Conservation (phyloP, 2,329 filamentous ascomycete species). For the Colletotrichum siamense region DNA sequence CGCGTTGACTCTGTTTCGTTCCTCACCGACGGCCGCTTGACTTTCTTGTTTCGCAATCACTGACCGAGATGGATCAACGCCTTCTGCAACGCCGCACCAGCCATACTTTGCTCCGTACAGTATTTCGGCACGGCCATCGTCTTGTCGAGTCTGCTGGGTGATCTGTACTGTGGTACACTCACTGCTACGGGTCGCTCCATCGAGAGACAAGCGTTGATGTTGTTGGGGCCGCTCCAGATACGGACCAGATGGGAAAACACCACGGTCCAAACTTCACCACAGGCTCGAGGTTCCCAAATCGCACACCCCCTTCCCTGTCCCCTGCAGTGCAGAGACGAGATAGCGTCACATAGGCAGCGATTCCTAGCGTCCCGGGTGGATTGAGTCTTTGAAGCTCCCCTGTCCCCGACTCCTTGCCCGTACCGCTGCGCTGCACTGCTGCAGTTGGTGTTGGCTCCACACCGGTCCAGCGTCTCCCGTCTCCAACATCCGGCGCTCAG, state of each 20-base stretch:
- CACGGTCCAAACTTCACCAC: not conserved
- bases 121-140: not conserved
- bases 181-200: constrained; percentile 6
- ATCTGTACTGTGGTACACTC: not conserved
- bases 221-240: not conserved
- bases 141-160: not conserved
- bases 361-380: constrained; percentile 22
- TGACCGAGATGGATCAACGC: not conserved
- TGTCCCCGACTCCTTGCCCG: not conserved
- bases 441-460: constrained; percentile 7
- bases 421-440: not conserved
- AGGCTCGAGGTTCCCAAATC: not conserved
- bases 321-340: constrained; percentile 18
- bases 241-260: not conserved
- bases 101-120: constrained; percentile 7
- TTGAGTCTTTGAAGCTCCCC: not conserved
- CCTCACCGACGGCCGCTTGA: not conserved
- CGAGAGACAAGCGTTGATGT: not conserved
- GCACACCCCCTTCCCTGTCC: constrained; percentile 21
- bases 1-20: not conserved
- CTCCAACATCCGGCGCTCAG: constrained; percentile 3
- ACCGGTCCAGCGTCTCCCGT: constrained; percentile 6
- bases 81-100: not conserved
- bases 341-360: constrained; percentile 21
- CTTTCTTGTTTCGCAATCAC: not conserved